phyloP scores from a whole-genome alignment of 108 stramenopile genomes.

The Cyclotella sp. region DNA sequence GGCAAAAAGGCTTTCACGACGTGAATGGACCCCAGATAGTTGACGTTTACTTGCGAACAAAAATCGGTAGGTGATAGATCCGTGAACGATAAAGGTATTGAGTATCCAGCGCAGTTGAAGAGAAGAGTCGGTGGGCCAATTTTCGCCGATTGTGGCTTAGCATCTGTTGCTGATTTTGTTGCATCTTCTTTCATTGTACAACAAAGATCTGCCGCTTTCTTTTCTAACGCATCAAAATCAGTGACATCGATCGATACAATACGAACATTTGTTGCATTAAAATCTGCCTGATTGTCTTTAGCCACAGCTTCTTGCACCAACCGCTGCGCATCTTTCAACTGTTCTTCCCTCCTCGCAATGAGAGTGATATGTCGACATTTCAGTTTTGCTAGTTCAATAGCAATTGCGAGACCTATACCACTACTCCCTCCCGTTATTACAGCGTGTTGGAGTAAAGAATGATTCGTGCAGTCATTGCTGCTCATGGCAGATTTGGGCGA shows the following conservation, averaged over 20 bases:
- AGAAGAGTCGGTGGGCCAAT: constrained; percentile 57
- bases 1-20: constrained; percentile 80
- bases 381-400: constrained; percentile 62
- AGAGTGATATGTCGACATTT: constrained; percentile 72
- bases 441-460: constrained; percentile 63
- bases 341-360: constrained; percentile 67
- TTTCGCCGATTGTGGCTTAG: not conserved
- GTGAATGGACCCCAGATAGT: constrained; percentile 83
- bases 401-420: constrained; percentile 88
- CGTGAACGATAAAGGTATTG: constrained; percentile 66
- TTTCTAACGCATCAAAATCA: constrained; percentile 51
- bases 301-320: constrained; percentile 49
- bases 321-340: constrained; percentile 66
- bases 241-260: constrained; percentile 73
- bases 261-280: constrained; percentile 25
- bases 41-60: constrained; percentile 63
- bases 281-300: too few relatives aligned
- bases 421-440: constrained; percentile 84
- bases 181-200: not conserved
- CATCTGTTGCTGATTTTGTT: not conserved
- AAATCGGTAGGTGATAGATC: constrained; percentile 61
- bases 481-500: not conserved
- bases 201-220: constrained; percentile 45
- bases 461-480: not conserved
- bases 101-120: constrained; percentile 83